A percentile compares a stretch with the other conserved stretches of the same genome.
Evolutionary conservation across 768 basidiomycete species (phyloP).

Genomic region (Termitomyces bulborhizus): DNA sequence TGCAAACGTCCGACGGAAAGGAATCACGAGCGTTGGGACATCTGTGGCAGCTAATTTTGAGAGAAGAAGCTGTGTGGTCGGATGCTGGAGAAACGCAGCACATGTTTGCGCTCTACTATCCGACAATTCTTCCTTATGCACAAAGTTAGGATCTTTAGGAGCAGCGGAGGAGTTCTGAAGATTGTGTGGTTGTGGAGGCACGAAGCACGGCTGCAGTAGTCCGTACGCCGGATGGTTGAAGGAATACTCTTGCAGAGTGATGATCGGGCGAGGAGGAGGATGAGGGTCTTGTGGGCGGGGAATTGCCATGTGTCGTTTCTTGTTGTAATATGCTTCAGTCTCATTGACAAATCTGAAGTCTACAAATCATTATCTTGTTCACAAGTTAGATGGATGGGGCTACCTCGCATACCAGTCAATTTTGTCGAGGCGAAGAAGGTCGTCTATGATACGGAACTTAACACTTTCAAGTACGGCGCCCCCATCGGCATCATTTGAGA

Average conservation of each 20-base stretch:
- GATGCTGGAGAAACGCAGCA: slow-evolving; percentile 15
- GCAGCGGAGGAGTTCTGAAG: not conserved
- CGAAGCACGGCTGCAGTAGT: slow-evolving; percentile 25
- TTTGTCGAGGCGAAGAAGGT: slow-evolving; percentile 24
- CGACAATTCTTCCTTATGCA: not conserved
- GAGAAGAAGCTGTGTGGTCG: slow-evolving; percentile 25
- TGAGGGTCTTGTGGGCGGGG: slow-evolving; percentile 18
- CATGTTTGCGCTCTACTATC: slow-evolving; percentile 14
- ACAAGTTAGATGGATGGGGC: not conserved
- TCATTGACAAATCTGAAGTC: slow-evolving; percentile 20
- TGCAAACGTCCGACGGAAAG: slow-evolving; percentile 28
- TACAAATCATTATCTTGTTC: not conserved
- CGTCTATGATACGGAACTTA: slow-evolving; percentile 33
- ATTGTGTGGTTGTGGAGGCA: slow-evolving; percentile 1
- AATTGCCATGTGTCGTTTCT: slow-evolving; percentile 20
- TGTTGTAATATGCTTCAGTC: slow-evolving; percentile 14
- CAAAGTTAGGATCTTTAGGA: no score
- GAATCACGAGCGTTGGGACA: slow-evolving; percentile 28
- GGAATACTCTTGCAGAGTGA: slow-evolving; percentile 17
- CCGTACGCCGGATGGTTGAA: slow-evolving; percentile 33
- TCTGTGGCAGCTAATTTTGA: slow-evolving; percentile 11
- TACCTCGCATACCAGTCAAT: slow-evolving; percentile 35
- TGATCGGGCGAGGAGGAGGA: slow-evolving; percentile 10
- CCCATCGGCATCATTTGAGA: slow-evolving; percentile 36
- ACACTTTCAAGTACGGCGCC: slow-evolving; percentile 26